Conservation (phyloP, 305 asterid species). For the Fraxinus platypoda region DNA sequence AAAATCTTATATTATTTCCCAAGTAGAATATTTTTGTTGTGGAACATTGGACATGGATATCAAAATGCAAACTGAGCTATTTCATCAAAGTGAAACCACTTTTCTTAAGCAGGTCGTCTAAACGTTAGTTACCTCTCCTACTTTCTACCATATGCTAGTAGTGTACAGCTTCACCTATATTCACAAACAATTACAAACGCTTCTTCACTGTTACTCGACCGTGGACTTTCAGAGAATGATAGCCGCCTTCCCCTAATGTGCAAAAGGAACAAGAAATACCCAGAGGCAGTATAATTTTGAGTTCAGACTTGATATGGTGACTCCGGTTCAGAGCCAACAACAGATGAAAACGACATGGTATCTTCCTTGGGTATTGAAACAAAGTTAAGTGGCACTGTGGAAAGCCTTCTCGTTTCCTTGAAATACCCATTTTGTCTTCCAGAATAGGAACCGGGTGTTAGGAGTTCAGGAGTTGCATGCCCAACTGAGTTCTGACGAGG, state of each 20-base stretch:
- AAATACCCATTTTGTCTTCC: slow-evolving; percentile 64
- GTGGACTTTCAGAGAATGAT: background rate
- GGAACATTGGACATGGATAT: background rate
- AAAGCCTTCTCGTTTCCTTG: slow-evolving; percentile 77
- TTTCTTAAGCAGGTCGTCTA: background rate
- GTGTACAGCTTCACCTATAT: background rate
- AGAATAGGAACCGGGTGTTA: slow-evolving; percentile 79
- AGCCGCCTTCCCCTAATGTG: background rate
- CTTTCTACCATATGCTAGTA: background rate
- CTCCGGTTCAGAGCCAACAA: slow-evolving; percentile 83
- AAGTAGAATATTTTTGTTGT: background rate
- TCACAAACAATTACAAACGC: background rate
- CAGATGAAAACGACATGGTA: slow-evolving; percentile 78
- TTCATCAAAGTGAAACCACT: background rate
- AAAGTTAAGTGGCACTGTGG: slow-evolving; percentile 72
- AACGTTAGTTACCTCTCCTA: background rate
- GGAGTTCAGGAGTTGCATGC: slow-evolving; percentile 55
- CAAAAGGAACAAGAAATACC: background rate
- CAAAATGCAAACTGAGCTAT: background rate
- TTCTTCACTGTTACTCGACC: background rate
- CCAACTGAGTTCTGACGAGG: slow-evolving; percentile 83
- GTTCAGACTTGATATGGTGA: slow-evolving; percentile 66
- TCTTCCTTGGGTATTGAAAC: slow-evolving; percentile 81
- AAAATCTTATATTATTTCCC: background rate
- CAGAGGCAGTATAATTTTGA: background rate